phyloP scores from a whole-genome alignment of 805 yeast genomes.

The Candida ascalaphidarum region DNA sequence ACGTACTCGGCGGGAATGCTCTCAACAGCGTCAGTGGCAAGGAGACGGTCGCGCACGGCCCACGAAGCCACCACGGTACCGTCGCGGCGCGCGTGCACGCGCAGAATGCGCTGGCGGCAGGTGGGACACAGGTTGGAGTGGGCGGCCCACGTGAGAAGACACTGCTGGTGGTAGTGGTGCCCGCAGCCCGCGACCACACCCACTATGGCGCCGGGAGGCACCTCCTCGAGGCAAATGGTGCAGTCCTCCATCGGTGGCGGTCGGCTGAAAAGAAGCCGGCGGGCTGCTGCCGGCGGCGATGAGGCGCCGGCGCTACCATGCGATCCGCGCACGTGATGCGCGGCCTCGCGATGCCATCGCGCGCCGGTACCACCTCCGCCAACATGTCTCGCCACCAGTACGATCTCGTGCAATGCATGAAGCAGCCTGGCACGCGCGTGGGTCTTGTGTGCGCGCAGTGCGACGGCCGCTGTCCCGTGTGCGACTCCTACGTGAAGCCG shows the following conservation, averaged over 20 bases:
- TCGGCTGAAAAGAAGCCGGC: background rate
- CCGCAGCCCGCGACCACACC: constrained; percentile 30
- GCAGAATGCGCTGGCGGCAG: constrained; percentile 41
- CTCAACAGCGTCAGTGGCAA: constrained; percentile 27
- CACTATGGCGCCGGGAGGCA: constrained; percentile 6
- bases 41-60: constrained; percentile 20
- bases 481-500: constrained; percentile 80
- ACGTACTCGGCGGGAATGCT: constrained; percentile 28
- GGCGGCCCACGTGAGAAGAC: constrained; percentile 50
- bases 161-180: constrained; percentile 49
- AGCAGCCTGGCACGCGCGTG: constrained; percentile 66
- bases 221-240: constrained; percentile 48
- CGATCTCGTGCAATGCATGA: constrained; percentile 76
- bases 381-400: constrained; percentile 92
- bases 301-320: background rate
- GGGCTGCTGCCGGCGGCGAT: background rate
- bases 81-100: constrained; percentile 21
- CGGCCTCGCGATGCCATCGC: background rate
- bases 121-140: constrained; percentile 55
- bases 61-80: constrained; percentile 4
- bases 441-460: constrained; percentile 79
- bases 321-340: background rate
- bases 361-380: background rate
- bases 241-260: constrained; percentile 30
- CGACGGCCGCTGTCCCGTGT: constrained; percentile 86